Conservation (phyloP, 1,284 basidiomycete species). For the Cutaneotrichosporon sp. region DNA sequence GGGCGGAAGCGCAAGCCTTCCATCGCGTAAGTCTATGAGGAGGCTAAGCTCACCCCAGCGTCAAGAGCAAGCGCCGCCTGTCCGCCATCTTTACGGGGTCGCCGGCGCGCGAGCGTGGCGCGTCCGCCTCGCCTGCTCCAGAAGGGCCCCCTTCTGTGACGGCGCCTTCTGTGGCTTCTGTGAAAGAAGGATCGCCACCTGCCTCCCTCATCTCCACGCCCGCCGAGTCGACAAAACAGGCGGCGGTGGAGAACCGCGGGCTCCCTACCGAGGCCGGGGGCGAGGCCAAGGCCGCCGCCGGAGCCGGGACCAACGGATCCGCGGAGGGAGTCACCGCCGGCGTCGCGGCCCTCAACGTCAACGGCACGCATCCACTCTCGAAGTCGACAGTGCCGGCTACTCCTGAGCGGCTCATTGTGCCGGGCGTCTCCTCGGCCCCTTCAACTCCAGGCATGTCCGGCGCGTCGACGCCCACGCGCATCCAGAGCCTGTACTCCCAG, state of each 20-base stretch:
- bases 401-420: not conserved
- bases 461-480: slow-evolving; percentile 34
- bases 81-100: slow-evolving; percentile 40
- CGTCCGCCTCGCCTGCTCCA: not conserved
- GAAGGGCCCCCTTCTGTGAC: not conserved
- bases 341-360: slow-evolving; percentile 5
- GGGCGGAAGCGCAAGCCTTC: slow-evolving; percentile 9
- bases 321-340: not conserved
- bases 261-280: no score
- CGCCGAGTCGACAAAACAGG: not conserved
- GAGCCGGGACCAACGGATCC: not conserved
- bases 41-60: slow-evolving; percentile 14
- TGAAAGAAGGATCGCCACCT: not conserved
- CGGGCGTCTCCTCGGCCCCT: not conserved
- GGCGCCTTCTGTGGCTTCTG: not conserved
- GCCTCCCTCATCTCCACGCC: not conserved
- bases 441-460: slow-evolving; percentile 26
- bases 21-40: slow-evolving; percentile 9
- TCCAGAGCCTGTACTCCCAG: slow-evolving; percentile 41
- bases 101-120: not conserved
- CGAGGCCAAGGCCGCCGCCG: no score
- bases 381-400: not conserved
- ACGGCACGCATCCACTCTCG: slow-evolving; percentile 5
- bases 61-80: slow-evolving; percentile 39
- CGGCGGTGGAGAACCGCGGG: slow-evolving; percentile 11